Base-by-base conservation (phyloP, 495 filamentous ascomycete genomes). In the Penicillium waksmanii region DNA sequence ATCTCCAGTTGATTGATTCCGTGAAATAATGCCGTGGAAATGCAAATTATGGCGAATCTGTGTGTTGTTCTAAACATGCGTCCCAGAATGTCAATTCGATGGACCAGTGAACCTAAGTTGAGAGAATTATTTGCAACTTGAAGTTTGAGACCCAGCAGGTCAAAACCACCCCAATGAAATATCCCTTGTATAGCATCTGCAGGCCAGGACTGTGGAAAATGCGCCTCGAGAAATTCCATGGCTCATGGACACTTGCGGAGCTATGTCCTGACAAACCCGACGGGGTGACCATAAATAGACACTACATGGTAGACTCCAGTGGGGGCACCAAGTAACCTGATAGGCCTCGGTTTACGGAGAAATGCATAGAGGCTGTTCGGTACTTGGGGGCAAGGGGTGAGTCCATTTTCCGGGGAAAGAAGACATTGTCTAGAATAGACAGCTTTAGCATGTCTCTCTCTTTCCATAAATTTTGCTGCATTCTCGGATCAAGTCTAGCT, bases 261-360 rank as follows among this genome's bases (percentile, higher is more conserved):
- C 9, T 23, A 48, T 3, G 46, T 61, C 60, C 62, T 56, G 52
- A 13, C 65, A 58, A 67, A 70, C 65, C 62, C 51, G 65, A 65
- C 53, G 48, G 62, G 8, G 35, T 35, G 58, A 69, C 66, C 64
- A 31, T 11, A 3, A 21, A 19, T 46, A 10, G 15, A n/a, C 42
- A 6, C 18, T 17, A 18, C 0, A 10, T 46, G 42, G 42, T 31
- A 34, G 21, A 46, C 11, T 10, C n/a, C 46, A 43, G 8, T 5
- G 12, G 2, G 3, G 21, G 15, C 5, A 19, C 15, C 10, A 43
- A 13, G 9, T 36, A 9, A 38, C 15, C 4, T 31, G 42, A 64
- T 60, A 64, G 61, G 61, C 12, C 47, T 8, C 23, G 9, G 7
- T 23, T 2, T n/a, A 19, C 42, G 56, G 33, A 51, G 23, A 52